These are phyloP conservation scores for Dimocarpus longan DNA, from an alignment of 345 rosid species.

Conservation along the genomic window DNA sequence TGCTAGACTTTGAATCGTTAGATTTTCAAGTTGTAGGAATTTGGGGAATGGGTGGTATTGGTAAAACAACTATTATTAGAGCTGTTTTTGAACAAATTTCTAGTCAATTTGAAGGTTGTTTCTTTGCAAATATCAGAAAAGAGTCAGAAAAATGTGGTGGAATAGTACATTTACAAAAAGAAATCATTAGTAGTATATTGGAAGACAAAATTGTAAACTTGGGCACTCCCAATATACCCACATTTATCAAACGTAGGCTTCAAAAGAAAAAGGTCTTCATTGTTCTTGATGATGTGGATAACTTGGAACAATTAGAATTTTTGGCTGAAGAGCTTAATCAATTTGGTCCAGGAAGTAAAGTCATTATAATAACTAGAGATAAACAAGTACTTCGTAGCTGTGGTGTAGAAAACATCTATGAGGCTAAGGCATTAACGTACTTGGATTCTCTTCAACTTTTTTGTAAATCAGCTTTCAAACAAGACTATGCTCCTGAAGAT, in stretches of 20 bases:
- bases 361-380: background rate
- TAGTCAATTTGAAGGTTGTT: background rate
- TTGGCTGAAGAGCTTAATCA: background rate
- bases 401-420: background rate
- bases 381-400: background rate
- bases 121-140: background rate
- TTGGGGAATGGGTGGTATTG: slow-evolving; percentile 7
- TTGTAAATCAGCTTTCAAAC: background rate
- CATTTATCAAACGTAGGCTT: background rate
- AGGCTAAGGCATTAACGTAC: background rate
- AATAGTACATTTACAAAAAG: background rate
- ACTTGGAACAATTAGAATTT: background rate
- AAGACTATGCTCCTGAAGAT: background rate
- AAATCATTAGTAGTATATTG: background rate
- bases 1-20: background rate
- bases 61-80: background rate
- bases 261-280: background rate
- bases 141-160: background rate
- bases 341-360: background rate
- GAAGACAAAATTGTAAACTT: background rate
- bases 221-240: background rate
- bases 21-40: background rate
- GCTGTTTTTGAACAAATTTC: background rate
- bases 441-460: background rate
- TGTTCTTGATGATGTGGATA: background rate